phyloP scores from a whole-genome alignment of 169 alveolate genomes.

The Eimeria praecox region DNA sequence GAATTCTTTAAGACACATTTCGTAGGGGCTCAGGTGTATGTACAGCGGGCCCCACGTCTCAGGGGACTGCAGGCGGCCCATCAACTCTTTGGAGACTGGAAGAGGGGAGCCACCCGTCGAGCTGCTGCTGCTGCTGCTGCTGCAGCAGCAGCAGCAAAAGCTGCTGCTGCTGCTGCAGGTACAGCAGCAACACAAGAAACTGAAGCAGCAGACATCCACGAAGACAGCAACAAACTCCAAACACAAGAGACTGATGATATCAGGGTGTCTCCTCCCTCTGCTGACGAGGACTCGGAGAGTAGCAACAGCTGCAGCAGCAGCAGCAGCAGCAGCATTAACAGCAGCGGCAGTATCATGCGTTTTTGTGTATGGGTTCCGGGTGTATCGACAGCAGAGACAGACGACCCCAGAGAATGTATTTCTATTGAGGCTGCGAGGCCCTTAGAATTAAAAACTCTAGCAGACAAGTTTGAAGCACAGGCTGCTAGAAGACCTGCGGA shows the following conservation, averaged over 20 bases:
- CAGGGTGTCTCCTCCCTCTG: background rate
- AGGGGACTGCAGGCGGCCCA: constrained; percentile 52
- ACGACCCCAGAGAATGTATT: constrained; percentile 24
- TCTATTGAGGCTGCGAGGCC: constrained; percentile 37
- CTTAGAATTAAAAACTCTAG: background rate
- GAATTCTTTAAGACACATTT: constrained; percentile 7
- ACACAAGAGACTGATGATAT: background rate
- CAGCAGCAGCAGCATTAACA: constrained; percentile 36
- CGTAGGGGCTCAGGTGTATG: constrained; percentile 38
- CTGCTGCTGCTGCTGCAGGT: constrained; percentile 3
- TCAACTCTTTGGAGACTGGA: constrained; percentile 58
- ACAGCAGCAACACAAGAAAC: background rate
- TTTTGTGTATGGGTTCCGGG: constrained; percentile 41
- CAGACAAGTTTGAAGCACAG: constrained; percentile 42
- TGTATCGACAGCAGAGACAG: background rate
- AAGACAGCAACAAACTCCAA: background rate
- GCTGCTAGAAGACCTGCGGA: constrained; percentile 42
- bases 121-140: constrained; percentile 52
- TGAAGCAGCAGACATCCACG: background rate
- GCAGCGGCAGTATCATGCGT: constrained; percentile 41
- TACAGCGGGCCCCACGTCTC: constrained; percentile 34
- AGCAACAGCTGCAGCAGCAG: constrained; percentile 37
- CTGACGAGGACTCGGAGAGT: background rate
- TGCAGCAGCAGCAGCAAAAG: too few species aligned
- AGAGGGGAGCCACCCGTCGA: constrained; percentile 7